Evolutionary conservation across 179 eudicot genomes (phyloP).

Genomic region (Beta corolliflora): DNA sequence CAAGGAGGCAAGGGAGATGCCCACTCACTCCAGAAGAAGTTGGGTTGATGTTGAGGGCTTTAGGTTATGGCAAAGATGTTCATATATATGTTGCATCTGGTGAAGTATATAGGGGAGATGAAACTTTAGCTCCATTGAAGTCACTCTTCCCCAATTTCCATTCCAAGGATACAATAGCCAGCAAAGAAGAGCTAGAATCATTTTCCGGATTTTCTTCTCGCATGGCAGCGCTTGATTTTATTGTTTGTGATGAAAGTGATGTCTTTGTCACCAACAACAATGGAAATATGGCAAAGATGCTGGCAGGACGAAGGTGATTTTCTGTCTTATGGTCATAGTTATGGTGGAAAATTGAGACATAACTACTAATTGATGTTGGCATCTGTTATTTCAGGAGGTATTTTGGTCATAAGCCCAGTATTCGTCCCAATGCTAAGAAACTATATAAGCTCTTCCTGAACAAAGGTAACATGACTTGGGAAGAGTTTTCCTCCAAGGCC

Average conservation of each 20-base stretch:
- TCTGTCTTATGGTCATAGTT: conserved; percentile 9
- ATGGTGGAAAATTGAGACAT: background rate
- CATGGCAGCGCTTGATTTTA: conserved; percentile 96
- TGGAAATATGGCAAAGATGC: conserved; percentile 95
- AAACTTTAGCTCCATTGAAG: conserved; percentile 71
- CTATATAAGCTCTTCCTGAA: conserved; percentile 55
- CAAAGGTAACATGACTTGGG: conserved; percentile 78
- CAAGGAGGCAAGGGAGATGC: conserved; percentile 94
- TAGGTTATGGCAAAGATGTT: conserved; percentile 78
- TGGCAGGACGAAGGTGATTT: conserved; percentile 88
- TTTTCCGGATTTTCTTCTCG: conserved; percentile 83
- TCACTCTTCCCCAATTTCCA: conserved; percentile 87
- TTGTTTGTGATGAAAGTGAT: conserved; percentile 91
- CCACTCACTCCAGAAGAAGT: conserved; percentile 98
- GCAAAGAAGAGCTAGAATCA: conserved; percentile 70
- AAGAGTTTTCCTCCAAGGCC: conserved; percentile 63
- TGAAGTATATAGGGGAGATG: conserved; percentile 89
- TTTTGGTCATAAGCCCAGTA: conserved; percentile 91
- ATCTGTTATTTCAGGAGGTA: conserved; percentile 68
- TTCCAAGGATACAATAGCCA: conserved; percentile 84
- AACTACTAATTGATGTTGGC: conserved; percentile 7
- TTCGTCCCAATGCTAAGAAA: conserved; percentile 94
- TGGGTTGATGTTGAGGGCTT: conserved; percentile 92
- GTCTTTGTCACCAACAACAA: conserved; percentile 91
- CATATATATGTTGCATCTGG: conserved; percentile 97